Percentiles rank a stretch among this genome's conserved stretches.
Evolutionary conservation across 2,329 filamentous ascomycete genomes (phyloP).

Genomic region (Aaosphaeria arxii): DNA sequence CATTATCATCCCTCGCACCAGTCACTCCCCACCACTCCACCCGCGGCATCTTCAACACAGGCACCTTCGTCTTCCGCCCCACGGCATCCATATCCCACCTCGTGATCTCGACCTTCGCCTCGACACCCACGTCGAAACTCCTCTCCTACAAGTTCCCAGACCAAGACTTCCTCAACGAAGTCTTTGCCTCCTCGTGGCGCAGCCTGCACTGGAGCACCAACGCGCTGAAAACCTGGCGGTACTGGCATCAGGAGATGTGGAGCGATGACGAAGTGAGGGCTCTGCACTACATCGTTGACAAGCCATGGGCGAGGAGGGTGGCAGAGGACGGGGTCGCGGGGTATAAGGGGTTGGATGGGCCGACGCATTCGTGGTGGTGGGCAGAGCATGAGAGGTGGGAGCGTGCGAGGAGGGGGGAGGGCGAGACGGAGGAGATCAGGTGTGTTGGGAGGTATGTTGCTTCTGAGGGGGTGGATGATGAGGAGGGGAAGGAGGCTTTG

Average conservation of each 20-base stretch:
- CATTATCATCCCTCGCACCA: constrained; percentile 27
- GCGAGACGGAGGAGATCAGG: constrained; percentile 15
- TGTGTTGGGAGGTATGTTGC: constrained; percentile 22
- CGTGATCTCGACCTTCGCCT: constrained; percentile 42
- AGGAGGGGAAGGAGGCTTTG: constrained; percentile 20
- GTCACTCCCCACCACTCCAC: constrained; percentile 36
- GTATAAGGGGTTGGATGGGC: constrained; percentile 50
- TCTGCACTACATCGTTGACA: constrained; percentile 56
- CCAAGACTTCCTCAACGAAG: constrained; percentile 53
- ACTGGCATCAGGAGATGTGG: constrained; percentile 53
- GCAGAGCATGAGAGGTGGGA: constrained; percentile 44
- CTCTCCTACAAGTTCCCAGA: constrained; percentile 51
- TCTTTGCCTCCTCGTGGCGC: constrained; percentile 45
- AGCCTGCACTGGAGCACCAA: constrained; percentile 51
- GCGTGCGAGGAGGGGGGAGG: constrained; percentile 16
- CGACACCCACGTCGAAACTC: constrained; percentile 31
- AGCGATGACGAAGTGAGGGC: constrained; percentile 47
- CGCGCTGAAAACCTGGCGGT: constrained; percentile 53
- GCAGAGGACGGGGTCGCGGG: constrained; percentile 31
- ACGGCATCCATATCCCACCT: constrained; percentile 34
- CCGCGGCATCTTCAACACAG: constrained; percentile 49
- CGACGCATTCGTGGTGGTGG: constrained; percentile 56
- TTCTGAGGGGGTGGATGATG: constrained; percentile 10
- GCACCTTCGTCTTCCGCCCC: constrained; percentile 52
- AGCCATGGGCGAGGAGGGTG: constrained; percentile 51